These are phyloP conservation scores for Protomyces macrosporus DNA, from an alignment of 1,139 yeast genomes.

Conservation along the genomic window DNA sequence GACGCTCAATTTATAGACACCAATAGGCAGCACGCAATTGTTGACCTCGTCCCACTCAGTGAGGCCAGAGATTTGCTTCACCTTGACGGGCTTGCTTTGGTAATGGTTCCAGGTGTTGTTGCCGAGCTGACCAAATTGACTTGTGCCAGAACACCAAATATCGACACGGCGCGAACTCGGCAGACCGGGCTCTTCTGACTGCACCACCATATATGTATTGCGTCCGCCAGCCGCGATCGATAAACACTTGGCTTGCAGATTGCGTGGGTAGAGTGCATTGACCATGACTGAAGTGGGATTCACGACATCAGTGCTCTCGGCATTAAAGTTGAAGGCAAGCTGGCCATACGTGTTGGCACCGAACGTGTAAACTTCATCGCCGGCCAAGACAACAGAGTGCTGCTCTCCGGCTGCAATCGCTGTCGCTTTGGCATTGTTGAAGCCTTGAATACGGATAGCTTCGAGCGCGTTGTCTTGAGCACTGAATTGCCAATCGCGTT, in stretches of 20 bases:
- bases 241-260: constrained; percentile 41
- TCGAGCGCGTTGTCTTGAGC: constrained; percentile 32
- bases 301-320: constrained; percentile 60
- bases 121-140: constrained; percentile 84
- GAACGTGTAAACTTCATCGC: constrained; percentile 63
- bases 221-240: constrained; percentile 62
- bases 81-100: constrained; percentile 57
- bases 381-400: constrained; percentile 66
- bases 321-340: constrained; percentile 60
- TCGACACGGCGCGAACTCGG: constrained; percentile 31
- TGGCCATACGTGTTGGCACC: constrained; percentile 82
- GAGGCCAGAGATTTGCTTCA: constrained; percentile 47
- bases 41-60: constrained; percentile 46
- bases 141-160: constrained; percentile 65
- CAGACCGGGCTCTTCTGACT: constrained; percentile 31
- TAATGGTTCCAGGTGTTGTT: constrained; percentile 70
- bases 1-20: constrained; percentile 34
- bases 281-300: constrained; percentile 58
- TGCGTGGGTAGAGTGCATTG: constrained; percentile 41
- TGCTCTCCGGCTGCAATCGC: constrained; percentile 67
- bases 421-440: constrained; percentile 30
- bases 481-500: constrained; percentile 39
- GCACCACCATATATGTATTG: constrained; percentile 49
- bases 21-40: constrained; percentile 35
- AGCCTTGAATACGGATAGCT: constrained; percentile 38